Base-by-base conservation (phyloP, 768 basidiomycete genomes). In the Serendipita vermifera region DNA sequence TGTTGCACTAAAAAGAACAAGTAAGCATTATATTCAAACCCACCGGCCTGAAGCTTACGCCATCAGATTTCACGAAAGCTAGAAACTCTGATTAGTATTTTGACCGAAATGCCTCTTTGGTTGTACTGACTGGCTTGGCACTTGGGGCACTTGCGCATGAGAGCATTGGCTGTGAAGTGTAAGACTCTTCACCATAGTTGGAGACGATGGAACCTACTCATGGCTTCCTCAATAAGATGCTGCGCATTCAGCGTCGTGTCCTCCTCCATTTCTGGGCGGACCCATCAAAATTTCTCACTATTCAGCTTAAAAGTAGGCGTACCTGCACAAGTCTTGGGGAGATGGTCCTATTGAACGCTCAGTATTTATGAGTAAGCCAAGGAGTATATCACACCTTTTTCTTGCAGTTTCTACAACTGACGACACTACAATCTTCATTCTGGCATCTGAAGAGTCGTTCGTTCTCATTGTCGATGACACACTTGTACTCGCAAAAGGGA, bases 171-270 rank as follows among this genome's bases (percentile, higher is more conserved):
- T 87, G 35, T 5, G 5, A 55, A 33, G 22, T 15, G 40, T 31
- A 6, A 36, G 56, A 31, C 13, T 20, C 32, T 14, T 35, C 14
- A 7, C 27, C 15, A 31, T 6, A 36, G 31, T 39, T 14, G 31
- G 31, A 55, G 31, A 56, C 55, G 54, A 38, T 54, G 54, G 5
- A 27, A 69, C 76, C 6, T 64, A 85, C 87, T 88, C 92, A 96
- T 96, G 2, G 91, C 92, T 64, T 96, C 92, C 65, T 96, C 92
- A 27, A 96, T 75, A 1, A 75, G 66, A 69, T 93, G 90, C 55
- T 81, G 75, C 11, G 77, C 81, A 66, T 88, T 81, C 14, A 92
- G 67, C 48, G 79, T 77, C 59, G 76, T 79, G 65, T 92, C 88
- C 11, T 82, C 77, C 58, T 86, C 83, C 59, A 77, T 71, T 68